A percentile compares a stretch with the other conserved stretches of the same genome.
These are phyloP conservation scores for Phaeomoniella chlamydospora DNA, from an alignment of 2,329 filamentous ascomycete genomes.

Conservation along the genomic window DNA sequence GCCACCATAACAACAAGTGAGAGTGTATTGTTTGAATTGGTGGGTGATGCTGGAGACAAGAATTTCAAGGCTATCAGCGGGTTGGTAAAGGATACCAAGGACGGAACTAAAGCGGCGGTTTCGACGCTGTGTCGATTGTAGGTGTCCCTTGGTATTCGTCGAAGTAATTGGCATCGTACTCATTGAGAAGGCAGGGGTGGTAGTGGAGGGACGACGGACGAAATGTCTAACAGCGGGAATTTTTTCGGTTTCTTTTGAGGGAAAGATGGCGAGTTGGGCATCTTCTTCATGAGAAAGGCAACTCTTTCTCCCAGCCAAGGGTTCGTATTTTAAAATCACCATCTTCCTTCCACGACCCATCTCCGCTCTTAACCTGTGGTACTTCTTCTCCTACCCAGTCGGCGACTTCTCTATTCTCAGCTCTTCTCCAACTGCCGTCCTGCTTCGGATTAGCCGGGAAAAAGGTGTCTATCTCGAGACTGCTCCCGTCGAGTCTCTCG, in stretches of 20 bases:
- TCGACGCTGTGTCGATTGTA: constrained; percentile 35
- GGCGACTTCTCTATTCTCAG: constrained; percentile 17
- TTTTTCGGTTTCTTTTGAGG: background rate
- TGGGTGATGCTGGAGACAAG: constrained; percentile 62
- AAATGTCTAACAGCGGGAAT: background rate
- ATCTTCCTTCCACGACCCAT: constrained; percentile 30
- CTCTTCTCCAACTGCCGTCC: constrained; percentile 18
- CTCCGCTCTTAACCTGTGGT: constrained; percentile 12
- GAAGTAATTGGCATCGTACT: too few species aligned
- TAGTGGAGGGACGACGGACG: background rate
- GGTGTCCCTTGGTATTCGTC: background rate
- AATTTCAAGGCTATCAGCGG: constrained; percentile 59
- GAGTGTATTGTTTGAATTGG: constrained; percentile 75
- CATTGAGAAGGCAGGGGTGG: too few species aligned
- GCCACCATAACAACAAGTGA: constrained; percentile 75
- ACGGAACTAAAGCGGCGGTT: constrained; percentile 56
- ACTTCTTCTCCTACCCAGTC: constrained; percentile 28
- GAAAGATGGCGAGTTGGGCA: too few species aligned
- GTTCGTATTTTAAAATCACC: constrained; percentile 35
- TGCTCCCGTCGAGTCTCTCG: constrained; percentile 6
- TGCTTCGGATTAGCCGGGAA: constrained; percentile 22
- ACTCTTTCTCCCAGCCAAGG: constrained; percentile 24
- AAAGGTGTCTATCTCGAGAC: constrained; percentile 33
- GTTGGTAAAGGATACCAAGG: constrained; percentile 63
- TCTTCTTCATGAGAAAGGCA: background rate